Conservation (phyloP, 2,329 filamentous ascomycete genomes). For the Plenodomus biglobosus region DNA sequence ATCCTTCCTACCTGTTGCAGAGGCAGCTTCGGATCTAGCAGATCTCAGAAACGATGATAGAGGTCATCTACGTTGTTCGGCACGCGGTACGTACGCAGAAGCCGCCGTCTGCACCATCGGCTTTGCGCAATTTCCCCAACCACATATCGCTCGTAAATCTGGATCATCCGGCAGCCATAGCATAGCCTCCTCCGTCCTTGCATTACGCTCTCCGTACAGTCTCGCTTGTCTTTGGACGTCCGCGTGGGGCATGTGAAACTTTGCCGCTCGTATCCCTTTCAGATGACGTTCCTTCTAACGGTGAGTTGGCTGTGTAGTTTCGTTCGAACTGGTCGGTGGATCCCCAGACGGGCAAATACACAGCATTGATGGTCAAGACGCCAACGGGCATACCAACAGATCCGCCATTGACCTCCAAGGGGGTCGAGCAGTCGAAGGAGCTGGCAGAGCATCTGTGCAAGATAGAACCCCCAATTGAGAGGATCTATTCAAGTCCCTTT, state of each 20-base stretch:
- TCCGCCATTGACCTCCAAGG: constrained; percentile 82
- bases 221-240: constrained; percentile 6
- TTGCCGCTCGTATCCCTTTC: constrained; percentile 8
- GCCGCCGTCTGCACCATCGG: neutral
- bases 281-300: constrained; percentile 24
- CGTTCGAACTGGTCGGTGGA: constrained; percentile 89
- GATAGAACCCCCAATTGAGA: constrained; percentile 67
- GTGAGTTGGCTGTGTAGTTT: constrained; percentile 57
- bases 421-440: constrained; percentile 79
- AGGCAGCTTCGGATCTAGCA: constrained; percentile 2
- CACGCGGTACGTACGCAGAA: constrained; percentile 52
- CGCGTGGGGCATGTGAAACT: constrained; percentile 9
- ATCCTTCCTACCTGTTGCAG: neutral
- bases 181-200: constrained; percentile 9
- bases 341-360: constrained; percentile 75
- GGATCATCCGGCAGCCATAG: constrained; percentile 8
- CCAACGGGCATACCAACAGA: constrained; percentile 89
- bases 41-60: constrained; percentile 38
- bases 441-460: constrained; percentile 66
- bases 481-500: constrained; percentile 64
- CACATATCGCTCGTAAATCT: constrained; percentile 9
- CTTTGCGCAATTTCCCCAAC: constrained; percentile 4
- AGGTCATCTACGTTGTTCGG: constrained; percentile 53
- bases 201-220: constrained; percentile 3
- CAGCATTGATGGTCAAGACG: constrained; percentile 62